These are phyloP conservation scores for Pyrus hybrid DNA, from an alignment of 331 rosid species.

Conservation along the genomic window DNA sequence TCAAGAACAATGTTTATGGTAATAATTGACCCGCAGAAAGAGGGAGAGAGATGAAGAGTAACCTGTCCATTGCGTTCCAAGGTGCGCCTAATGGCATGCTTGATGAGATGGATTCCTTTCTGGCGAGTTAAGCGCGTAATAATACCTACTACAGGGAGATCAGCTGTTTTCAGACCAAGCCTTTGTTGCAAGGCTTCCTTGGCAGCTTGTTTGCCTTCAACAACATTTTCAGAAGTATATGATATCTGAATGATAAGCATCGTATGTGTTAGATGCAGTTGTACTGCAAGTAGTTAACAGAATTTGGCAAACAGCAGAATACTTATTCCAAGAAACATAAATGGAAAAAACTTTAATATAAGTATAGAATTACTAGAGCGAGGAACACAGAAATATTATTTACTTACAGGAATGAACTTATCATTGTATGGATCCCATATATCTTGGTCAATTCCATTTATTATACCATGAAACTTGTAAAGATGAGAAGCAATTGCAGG, in stretches of 20 bases:
- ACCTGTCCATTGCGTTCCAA: conserved; percentile 86
- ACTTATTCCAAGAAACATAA: not conserved
- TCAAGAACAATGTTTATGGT: not conserved
- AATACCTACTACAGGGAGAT: conserved; percentile 65
- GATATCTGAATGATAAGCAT: conserved; percentile 39
- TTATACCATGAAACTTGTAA: conserved; percentile 71
- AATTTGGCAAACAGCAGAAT: not conserved
- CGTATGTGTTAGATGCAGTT: conserved; percentile 19
- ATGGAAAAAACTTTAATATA: not conserved
- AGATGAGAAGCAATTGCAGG: conserved; percentile 55
- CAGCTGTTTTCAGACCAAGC: conserved; percentile 51
- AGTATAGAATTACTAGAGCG: not conserved
- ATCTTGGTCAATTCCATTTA: conserved; percentile 83
- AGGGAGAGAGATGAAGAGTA: not conserved
- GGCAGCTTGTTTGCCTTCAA: conserved; percentile 73
- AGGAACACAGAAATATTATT: not conserved
- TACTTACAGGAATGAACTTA: conserved; percentile 70
- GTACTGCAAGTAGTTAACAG: not conserved
- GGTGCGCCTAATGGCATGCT: conserved; percentile 58
- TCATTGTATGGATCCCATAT: conserved; percentile 80
- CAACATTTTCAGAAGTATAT: conserved; percentile 62
- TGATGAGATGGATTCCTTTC: conserved; percentile 89
- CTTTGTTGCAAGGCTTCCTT: conserved; percentile 70
- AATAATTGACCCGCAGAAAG: not conserved
- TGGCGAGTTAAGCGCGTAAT: conserved; percentile 77